A percentile compares a stretch with the other conserved stretches of the same genome.
phyloP scores from a whole-genome alignment of 345 rosid species.

The Raphanus sativus region DNA sequence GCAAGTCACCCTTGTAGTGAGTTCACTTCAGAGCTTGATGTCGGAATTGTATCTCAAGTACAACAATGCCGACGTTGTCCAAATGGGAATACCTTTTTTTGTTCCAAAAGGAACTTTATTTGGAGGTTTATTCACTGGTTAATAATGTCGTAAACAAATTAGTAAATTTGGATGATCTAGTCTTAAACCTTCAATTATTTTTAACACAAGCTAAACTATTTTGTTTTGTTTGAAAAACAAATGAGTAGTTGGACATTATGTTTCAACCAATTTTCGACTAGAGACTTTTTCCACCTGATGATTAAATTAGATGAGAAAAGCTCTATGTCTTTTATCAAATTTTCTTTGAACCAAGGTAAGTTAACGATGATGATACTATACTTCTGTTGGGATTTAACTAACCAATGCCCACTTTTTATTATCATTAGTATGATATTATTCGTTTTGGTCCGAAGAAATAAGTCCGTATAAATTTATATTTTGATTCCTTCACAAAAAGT shows the following conservation, averaged over 20 bases:
- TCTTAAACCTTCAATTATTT: neutral
- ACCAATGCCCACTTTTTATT: too few relatives aligned
- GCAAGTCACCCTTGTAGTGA: conserved; percentile 2
- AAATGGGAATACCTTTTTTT: neutral
- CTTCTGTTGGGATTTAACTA: too few relatives aligned
- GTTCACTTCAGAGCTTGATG: neutral
- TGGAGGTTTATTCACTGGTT: neutral
- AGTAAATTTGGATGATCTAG: neutral
- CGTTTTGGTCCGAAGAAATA: too few relatives aligned
- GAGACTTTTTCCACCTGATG: neutral
- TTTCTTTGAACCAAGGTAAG: too few relatives aligned
- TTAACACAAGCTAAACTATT: neutral
- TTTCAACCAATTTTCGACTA: neutral
- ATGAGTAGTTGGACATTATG: neutral
- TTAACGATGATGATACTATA: too few relatives aligned
- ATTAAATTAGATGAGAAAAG: too few relatives aligned
- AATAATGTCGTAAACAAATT: too few relatives aligned
- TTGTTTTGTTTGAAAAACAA: neutral
- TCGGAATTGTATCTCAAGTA: neutral
- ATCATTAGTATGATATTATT: too few relatives aligned
- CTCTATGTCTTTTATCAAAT: too few relatives aligned
- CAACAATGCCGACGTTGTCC: neutral
- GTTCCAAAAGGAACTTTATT: neutral
- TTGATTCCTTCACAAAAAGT: too few relatives aligned
- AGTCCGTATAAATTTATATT: too few relatives aligned